phyloP scores from a whole-genome alignment of 352 stramenopile genomes.

The Peronospora destructor region DNA sequence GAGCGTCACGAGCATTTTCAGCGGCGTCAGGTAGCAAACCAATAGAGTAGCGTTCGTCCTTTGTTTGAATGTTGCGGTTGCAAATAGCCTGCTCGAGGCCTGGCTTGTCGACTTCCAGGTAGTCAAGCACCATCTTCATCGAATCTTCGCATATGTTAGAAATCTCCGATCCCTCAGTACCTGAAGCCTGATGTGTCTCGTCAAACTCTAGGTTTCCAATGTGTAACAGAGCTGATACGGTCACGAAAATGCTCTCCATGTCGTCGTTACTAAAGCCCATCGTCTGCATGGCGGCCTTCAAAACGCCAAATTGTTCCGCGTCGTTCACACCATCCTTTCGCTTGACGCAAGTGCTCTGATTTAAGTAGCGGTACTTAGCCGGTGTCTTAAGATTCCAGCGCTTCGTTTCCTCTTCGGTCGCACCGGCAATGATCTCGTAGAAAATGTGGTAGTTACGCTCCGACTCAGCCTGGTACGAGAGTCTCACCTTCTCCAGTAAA shows the following conservation, averaged over 20 bases:
- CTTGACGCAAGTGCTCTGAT: constrained; percentile 80
- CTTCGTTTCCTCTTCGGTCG: constrained; percentile 49
- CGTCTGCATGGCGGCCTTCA: constrained; percentile 74
- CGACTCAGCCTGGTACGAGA: constrained; percentile 88
- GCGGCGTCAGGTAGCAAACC: constrained; percentile 56
- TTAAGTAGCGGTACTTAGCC: constrained; percentile 86
- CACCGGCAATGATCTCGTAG: constrained; percentile 88
- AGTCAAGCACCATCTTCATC: constrained; percentile 73
- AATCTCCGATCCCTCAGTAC: constrained; percentile 67
- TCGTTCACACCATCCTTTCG: constrained; percentile 88
- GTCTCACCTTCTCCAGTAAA: constrained; percentile 93
- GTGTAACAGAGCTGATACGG: constrained; percentile 89
- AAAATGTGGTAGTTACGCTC: constrained; percentile 97
- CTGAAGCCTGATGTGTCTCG: constrained; percentile 44
- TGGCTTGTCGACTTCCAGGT: constrained; percentile 83
- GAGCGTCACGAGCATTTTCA: constrained; percentile 88
- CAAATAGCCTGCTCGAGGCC: constrained; percentile 88
- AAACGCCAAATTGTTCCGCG: constrained; percentile 71
- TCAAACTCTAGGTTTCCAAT: constrained; percentile 93
- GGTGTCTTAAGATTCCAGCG: constrained; percentile 51
- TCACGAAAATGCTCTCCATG: constrained; percentile 88
- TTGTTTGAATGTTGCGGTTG: constrained; percentile 89
- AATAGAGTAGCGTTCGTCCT: constrained; percentile 87
- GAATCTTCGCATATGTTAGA: constrained; percentile 42
- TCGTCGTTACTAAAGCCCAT: constrained; percentile 87